Base-by-base conservation (phyloP, 1,284 basidiomycete genomes). In the Rhizoctonia solani region DNA sequence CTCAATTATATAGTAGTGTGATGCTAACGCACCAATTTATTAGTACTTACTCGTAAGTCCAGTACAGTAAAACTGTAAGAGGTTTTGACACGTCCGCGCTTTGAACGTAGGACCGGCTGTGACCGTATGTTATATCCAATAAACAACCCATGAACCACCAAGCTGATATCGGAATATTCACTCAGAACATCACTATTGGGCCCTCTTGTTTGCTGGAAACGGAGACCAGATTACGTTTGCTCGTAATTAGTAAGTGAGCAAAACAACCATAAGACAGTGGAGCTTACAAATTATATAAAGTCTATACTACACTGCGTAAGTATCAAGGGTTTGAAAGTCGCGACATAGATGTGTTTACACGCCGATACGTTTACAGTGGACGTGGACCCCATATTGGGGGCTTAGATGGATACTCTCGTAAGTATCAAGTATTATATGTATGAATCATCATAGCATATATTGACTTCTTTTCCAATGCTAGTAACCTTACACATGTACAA, bases 211-310 rank as follows among this genome's bases (percentile, higher is more conserved):
- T n/a, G 29, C 52, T 54, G 52, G 52, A 29, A 27, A 54, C 25
- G 52, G 52, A 14, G 52, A 54, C 16, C 52, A 54, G 52, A 54
- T 54, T 27, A 54, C 52, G 4, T 32, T 54, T 14, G 52, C 52
- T 3, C 52, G 25, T 27, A 54, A 54, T 27, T 54, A 54, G 25
- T 54, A 29, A n/a, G 25, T 21, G n/a, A 23, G n/a, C 8, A 16
- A 23, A 29, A 8, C 11, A 21, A 25, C 25, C 29, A 8, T 16
- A 27, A 23, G 52, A 4, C 32, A 8, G 19, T 8, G 29, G 4
- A 16, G 6, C 52, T 54, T 21, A 32, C 16, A 14, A n/a, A 16
- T 29, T 21, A n/a, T 16, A 16, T 21, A 16, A 6, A 29, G 52
- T 29, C n/a, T 27, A 16, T 27, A 54, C 32, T 54, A 16, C 25